Evolutionary conservation across 805 yeast species (phyloP).

Genomic region (Lipomyces yamadae): DNA sequence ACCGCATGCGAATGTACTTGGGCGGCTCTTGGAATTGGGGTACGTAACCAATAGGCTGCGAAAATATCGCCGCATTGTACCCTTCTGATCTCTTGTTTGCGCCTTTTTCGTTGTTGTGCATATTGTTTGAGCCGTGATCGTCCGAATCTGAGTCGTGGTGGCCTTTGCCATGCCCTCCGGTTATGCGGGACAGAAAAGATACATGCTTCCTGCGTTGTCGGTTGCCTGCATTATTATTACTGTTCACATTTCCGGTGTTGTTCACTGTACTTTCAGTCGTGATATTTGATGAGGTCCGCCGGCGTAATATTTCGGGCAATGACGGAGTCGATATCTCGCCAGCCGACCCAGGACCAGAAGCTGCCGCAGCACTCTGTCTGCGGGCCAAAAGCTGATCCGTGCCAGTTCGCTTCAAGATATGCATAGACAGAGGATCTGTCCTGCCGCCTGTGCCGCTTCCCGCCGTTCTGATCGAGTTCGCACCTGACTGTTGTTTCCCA

Average conservation of each 20-base stretch:
- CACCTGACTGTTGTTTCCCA: background rate
- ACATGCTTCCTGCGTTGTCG: background rate
- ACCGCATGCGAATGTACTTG: constrained; percentile 45
- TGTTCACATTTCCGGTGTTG: background rate
- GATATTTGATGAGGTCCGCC: constrained; percentile 11
- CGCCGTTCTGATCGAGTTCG: background rate
- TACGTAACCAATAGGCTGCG: constrained; percentile 37
- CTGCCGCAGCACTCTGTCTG: constrained; percentile 4
- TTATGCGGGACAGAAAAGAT: constrained; percentile 3
- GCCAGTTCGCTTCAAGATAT: constrained; percentile 32
- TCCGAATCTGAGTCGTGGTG: constrained; percentile 14
- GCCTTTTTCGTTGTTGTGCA: background rate
- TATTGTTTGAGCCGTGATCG: background rate
- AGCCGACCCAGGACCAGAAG: background rate
- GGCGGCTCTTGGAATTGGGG: constrained; percentile 42
- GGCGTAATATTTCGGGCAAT: constrained; percentile 12
- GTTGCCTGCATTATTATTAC: background rate
- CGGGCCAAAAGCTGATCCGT: constrained; percentile 16
- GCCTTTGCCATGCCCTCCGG: background rate
- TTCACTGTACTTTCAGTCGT: background rate
- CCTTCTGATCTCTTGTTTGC: constrained; percentile 40
- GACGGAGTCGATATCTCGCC: background rate
- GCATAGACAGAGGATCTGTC: constrained; percentile 32
- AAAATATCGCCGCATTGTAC: constrained; percentile 42
- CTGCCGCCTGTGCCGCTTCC: constrained; percentile 2